Percentiles rank a stretch among this genome's conserved stretches.
Conservation (phyloP, 192 early-diverging fungal genomes). For the Coemansia sp. region DNA sequence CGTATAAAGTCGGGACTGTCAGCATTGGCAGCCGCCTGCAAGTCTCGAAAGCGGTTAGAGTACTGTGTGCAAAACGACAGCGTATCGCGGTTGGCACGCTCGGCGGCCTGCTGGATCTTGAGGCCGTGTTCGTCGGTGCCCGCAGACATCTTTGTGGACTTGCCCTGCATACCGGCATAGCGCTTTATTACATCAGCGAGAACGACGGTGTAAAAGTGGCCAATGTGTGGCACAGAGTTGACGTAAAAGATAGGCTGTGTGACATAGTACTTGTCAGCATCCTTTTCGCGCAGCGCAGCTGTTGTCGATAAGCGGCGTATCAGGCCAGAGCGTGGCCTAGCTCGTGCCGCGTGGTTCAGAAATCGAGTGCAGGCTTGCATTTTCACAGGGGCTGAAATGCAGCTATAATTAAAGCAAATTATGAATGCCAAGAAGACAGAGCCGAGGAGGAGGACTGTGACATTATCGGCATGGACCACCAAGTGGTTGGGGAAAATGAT, state of each 20-base stretch:
- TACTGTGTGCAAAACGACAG: constrained; percentile 80
- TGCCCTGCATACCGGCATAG: constrained; percentile 70
- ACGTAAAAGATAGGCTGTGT: constrained; percentile 85
- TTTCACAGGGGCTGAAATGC: background rate
- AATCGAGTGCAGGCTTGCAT: background rate
- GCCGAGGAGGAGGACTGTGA: background rate
- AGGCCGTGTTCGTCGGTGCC: constrained; percentile 98
- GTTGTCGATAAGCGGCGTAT: background rate
- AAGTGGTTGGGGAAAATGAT: background rate
- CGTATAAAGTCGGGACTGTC: constrained; percentile 79
- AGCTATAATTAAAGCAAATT: background rate
- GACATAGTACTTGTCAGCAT: constrained; percentile 56
- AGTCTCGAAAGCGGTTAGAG: constrained; percentile 51
- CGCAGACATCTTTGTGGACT: constrained; percentile 41
- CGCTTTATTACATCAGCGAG: constrained; percentile 79
- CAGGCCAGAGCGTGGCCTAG: background rate
- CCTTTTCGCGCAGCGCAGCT: background rate
- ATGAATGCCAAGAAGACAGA: background rate
- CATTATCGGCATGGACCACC: background rate
- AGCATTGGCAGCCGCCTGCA: constrained; percentile 73
- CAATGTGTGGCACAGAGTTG: constrained; percentile 82
- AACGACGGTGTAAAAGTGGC: constrained; percentile 88
- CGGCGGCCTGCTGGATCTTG: constrained; percentile 94
- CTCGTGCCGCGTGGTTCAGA: background rate
- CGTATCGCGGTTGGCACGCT: constrained; percentile 55